Evolutionary conservation across 495 filamentous ascomycete genomes (phyloP).

Genomic region (Cercophora sp.): DNA sequence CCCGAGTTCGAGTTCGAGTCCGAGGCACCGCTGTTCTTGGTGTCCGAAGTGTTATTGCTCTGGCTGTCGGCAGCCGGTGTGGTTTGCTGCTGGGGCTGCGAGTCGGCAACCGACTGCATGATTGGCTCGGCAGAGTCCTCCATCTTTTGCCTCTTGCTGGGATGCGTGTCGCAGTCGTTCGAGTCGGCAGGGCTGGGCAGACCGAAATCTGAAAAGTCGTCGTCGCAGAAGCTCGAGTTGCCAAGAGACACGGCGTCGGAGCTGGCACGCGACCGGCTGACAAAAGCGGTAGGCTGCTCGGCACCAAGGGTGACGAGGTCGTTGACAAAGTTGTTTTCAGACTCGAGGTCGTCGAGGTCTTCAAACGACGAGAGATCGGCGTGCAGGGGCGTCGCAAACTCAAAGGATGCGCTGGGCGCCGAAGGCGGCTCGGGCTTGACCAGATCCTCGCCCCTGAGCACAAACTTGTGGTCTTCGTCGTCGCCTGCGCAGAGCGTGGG

Average conservation of each 20-base stretch:
- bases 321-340: conserved; percentile 82
- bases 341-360: conserved; percentile 86
- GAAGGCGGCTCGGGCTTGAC: conserved; percentile 22
- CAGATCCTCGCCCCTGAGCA: conserved; percentile 57
- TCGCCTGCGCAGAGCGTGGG: conserved; percentile 59
- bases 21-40: conserved; percentile 22
- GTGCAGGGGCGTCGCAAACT: conserved; percentile 67
- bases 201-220: conserved; percentile 70
- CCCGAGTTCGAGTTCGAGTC: conserved; percentile 24
- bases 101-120: conserved; percentile 45
- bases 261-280: conserved; percentile 74
- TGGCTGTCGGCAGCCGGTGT: conserved; percentile 22
- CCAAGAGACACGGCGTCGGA: conserved; percentile 60
- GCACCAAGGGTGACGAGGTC: conserved; percentile 65
- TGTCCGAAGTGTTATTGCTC: conserved; percentile 20
- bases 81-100: conserved; percentile 38
- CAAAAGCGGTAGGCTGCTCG: conserved; percentile 52
- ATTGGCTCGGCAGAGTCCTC: conserved; percentile 40
- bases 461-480: conserved; percentile 72
- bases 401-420: conserved; percentile 50
- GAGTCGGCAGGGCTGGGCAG: conserved; percentile 47
- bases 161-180: conserved; percentile 41
- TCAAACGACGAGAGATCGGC: conserved; percentile 53
- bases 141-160: conserved; percentile 65
- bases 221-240: conserved; percentile 69